Percentiles rank a stretch among this genome's conserved stretches.
Conservation (phyloP, 495 filamentous ascomycete species). For the Annulohypoxylon nitens region DNA sequence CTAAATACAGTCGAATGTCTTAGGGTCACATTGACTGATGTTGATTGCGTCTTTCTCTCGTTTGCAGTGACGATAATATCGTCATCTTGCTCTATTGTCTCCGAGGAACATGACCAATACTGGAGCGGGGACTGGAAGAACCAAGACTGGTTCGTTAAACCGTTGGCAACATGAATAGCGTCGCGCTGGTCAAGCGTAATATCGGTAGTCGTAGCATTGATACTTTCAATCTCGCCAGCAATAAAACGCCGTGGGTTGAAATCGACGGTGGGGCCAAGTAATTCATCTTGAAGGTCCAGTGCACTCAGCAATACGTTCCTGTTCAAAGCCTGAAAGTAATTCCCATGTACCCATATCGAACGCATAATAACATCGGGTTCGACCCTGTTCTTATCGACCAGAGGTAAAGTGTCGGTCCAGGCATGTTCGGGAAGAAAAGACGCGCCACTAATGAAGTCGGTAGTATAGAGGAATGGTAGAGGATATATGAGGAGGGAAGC, state of each 20-base stretch:
- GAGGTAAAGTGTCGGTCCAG: conserved; percentile 78
- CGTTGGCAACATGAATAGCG: conserved; percentile 64
- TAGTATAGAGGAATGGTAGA: conserved; percentile 74
- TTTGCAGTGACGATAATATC: conserved; percentile 77
- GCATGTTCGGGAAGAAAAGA: conserved; percentile 78
- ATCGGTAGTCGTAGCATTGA: conserved; percentile 40
- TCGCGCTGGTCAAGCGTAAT: conserved; percentile 61
- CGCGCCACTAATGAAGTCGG: conserved; percentile 69
- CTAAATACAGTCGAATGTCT: conserved; percentile 81
- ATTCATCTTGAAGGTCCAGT: conserved; percentile 71
- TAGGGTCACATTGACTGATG: conserved; percentile 75
- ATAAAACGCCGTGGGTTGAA: conserved; percentile 60
- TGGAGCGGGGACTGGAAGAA: conserved; percentile 80
- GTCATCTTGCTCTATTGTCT: conserved; percentile 65
- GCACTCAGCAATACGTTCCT: conserved; percentile 70
- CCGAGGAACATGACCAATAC: conserved; percentile 76
- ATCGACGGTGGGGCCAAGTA: conserved; percentile 66
- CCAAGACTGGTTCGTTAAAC: conserved; percentile 66
- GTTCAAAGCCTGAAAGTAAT: conserved; percentile 78
- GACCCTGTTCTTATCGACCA: conserved; percentile 53
- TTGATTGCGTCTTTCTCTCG: conserved; percentile 61
- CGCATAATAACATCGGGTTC: conserved; percentile 69
- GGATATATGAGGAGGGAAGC: conserved; percentile 74
- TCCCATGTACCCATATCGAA: conserved; percentile 69
- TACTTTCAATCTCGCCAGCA: conserved; percentile 38